These are phyloP conservation scores for Bipolaris oryzae DNA, from an alignment of 2,329 filamentous ascomycete species.

Conservation along the genomic window DNA sequence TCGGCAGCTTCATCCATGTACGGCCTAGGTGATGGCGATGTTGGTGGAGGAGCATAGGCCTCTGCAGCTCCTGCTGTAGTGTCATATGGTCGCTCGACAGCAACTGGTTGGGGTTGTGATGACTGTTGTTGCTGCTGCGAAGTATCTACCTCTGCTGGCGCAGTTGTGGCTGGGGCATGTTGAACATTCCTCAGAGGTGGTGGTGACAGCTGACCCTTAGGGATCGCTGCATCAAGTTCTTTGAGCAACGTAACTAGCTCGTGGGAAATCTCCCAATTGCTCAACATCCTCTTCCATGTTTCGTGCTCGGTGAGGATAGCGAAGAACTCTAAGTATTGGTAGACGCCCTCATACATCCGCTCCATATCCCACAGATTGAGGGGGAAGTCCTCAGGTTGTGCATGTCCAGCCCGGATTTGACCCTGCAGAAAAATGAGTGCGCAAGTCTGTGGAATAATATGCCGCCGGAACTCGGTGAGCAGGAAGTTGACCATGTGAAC, in stretches of 20 bases:
- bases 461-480: conserved; percentile 88
- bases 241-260: conserved; percentile 87
- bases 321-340: conserved; percentile 93
- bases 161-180: conserved; percentile 41
- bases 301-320: conserved; percentile 85
- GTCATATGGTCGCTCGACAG: conserved; percentile 71
- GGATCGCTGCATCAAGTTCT: conserved; percentile 85
- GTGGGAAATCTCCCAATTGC: conserved; percentile 89
- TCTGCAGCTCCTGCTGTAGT: conserved; percentile 52
- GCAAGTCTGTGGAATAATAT: conserved; percentile 91
- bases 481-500: conserved; percentile 81
- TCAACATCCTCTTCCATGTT: conserved; percentile 81
- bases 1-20: conserved; percentile 57
- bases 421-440: conserved; percentile 94
- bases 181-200: conserved; percentile 58
- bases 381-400: conserved; percentile 84
- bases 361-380: conserved; percentile 98
- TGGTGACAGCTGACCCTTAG: conserved; percentile 65
- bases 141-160: conserved; percentile 26
- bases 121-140: conserved; percentile 34
- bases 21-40: conserved; percentile 49
- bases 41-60: conserved; percentile 49
- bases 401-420: conserved; percentile 78
- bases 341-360: conserved; percentile 90
- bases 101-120: conserved; percentile 44